phyloP scores from a whole-genome alignment of 768 basidiomycete genomes.

The Phanerochaete carnosa region DNA sequence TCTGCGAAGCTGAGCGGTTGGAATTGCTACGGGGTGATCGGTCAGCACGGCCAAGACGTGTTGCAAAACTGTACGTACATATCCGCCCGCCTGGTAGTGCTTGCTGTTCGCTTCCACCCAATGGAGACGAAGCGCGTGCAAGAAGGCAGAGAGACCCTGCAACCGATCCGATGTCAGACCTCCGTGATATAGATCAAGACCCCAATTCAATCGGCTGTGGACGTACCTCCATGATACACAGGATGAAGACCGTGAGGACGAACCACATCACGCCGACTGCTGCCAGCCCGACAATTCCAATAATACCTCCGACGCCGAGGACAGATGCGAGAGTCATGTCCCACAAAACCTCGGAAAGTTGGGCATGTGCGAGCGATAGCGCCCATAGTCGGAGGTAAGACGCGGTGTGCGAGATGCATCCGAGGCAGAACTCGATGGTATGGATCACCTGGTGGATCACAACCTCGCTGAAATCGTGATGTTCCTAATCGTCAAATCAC shows the following conservation, averaged over 20 bases:
- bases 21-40: conserved; percentile 37
- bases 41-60: background rate
- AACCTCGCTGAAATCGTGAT: conserved; percentile 92
- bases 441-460: conserved; percentile 98
- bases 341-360: conserved; percentile 94
- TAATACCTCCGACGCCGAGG: conserved; percentile 60
- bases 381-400: conserved; percentile 96
- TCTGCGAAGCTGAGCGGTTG: conserved; percentile 45
- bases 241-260: conserved; percentile 62
- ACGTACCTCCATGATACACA: conserved; percentile 95
- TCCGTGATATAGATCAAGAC: conserved; percentile 15
- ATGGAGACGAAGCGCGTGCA: conserved; percentile 94
- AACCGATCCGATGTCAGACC: conserved; percentile 19
- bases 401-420: conserved; percentile 97
- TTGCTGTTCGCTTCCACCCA: conserved; percentile 99
- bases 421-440: conserved; percentile 98
- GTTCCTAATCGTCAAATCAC: conserved; percentile 43
- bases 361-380: conserved; percentile 95
- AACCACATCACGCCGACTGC: conserved; percentile 78
- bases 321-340: conserved; percentile 72
- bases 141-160: conserved; percentile 90
- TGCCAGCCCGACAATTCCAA: conserved; percentile 45
- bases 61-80: conserved; percentile 51
- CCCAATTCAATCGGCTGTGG: conserved; percentile 13
- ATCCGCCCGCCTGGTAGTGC: conserved; percentile 87